A percentile compares a stretch with the other conserved stretches of the same genome.
These are phyloP conservation scores for Cyclotella atomus DNA, from an alignment of 108 stramenopile genomes.

Conservation along the genomic window DNA sequence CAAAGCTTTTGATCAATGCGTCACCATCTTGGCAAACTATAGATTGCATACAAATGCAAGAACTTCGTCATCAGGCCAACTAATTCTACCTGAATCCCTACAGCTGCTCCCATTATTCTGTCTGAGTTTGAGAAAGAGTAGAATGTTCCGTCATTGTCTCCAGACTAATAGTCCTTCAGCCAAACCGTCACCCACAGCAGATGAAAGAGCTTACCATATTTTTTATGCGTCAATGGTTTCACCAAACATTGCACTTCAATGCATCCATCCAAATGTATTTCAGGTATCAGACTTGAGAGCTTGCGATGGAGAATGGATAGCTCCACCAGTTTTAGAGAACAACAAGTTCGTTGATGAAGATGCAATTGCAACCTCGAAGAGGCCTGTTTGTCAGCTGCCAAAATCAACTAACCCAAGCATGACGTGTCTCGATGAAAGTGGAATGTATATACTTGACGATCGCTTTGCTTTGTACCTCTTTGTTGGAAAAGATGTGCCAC, in stretches of 20 bases:
- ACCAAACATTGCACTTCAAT: constrained; percentile 59
- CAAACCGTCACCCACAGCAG: constrained; percentile 66
- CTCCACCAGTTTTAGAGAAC: constrained; percentile 27
- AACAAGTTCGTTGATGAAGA: constrained; percentile 32
- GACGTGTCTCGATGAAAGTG: constrained; percentile 57
- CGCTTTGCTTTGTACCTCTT: constrained; percentile 60
- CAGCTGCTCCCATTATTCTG: constrained; percentile 88
- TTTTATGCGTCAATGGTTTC: constrained; percentile 54
- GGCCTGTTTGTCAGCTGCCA: constrained; percentile 59
- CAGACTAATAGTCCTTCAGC: constrained; percentile 14
- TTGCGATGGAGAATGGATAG: constrained; percentile 55
- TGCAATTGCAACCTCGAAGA: constrained; percentile 46
- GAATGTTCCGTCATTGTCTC: constrained; percentile 62
- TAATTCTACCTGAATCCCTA: constrained; percentile 90
- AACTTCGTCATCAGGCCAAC: constrained; percentile 69
- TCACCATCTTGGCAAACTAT: constrained; percentile 77
- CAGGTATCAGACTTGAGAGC: constrained; percentile 44
- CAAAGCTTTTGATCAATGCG: constrained; percentile 49
- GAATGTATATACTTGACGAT: constrained; percentile 69
- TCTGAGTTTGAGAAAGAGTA: constrained; percentile 71
- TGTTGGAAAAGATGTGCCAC: constrained; percentile 55
- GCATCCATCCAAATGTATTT: constrained; percentile 66
- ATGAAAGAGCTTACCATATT: constrained; percentile 75
- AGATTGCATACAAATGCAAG: constrained; percentile 68
- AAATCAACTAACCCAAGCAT: constrained; percentile 58